Conservation (phyloP, 1,139 yeast species). For the Candida neerlandica region DNA sequence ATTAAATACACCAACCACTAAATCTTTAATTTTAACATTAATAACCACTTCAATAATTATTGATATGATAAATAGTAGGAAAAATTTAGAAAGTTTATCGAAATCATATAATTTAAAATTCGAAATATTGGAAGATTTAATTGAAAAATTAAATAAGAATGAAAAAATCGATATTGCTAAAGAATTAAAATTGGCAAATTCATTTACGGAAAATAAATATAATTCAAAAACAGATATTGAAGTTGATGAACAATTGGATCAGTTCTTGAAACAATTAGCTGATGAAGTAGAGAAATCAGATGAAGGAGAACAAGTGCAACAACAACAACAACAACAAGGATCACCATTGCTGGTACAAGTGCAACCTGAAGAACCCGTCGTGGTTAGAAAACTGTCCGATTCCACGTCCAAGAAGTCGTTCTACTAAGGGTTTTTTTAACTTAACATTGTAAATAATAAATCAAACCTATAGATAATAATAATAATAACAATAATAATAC, state of each 20-base stretch:
- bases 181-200: constrained; percentile 42
- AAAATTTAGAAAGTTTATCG: constrained; percentile 33
- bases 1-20: constrained; percentile 36
- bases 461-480: background rate
- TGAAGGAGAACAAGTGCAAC: background rate
- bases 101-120: constrained; percentile 36
- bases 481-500: constrained; percentile 1
- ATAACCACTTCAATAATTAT: constrained; percentile 45
- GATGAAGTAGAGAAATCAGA: constrained; percentile 17
- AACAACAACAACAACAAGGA: background rate
- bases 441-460: background rate
- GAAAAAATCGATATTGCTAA: constrained; percentile 39
- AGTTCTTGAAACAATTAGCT: constrained; percentile 35
- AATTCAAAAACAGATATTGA: constrained; percentile 39
- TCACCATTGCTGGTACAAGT: background rate
- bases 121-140: constrained; percentile 33
- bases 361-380: background rate
- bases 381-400: background rate
- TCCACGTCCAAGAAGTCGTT: background rate
- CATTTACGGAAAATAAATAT: constrained; percentile 36
- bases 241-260: constrained; percentile 42
- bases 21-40: constrained; percentile 40
- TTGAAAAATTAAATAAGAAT: constrained; percentile 30
- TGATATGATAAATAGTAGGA: constrained; percentile 39
- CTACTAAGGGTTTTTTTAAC: background rate